Base-by-base conservation (phyloP, 129 eudicot species). In the Lonicera japonica region DNA sequence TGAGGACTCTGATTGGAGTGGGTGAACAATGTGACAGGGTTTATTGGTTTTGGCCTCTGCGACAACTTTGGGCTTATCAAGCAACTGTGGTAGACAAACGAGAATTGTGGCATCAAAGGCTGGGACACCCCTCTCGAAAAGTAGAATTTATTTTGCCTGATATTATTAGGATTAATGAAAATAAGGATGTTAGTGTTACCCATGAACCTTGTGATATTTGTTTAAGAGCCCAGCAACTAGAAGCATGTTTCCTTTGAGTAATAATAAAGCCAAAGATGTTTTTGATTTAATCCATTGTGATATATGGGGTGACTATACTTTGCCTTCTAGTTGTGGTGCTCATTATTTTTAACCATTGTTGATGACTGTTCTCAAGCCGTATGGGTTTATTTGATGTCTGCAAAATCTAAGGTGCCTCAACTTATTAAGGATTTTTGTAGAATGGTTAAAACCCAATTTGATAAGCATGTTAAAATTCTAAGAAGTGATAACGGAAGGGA, bases 371-470 rank as follows among this genome's bases (percentile, higher is more conserved):
- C 12, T 0, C n/a, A 12, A 20, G 8, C 17, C 10, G 24, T 24
- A 0, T 22, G 70, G 59, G 48, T 65, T 9, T 48, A 25, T 51
- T 48, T 65, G 41, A 15, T 65, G 14, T 51, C 47, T 23, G 5
- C 18, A 50, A 16, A 24, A 17, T 9, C n/a, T n/a, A n/a, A n/a
- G n/a, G n/a, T n/a, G n/a, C n/a, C n/a, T n/a, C n/a, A n/a, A n/a
- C n/a, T n/a, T n/a, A n/a, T n/a, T n/a, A n/a, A n/a, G n/a, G n/a
- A n/a, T n/a, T n/a, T n/a, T n/a, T n/a, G n/a, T n/a, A n/a, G n/a
- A n/a, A n/a, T n/a, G n/a, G n/a, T n/a, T n/a, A n/a, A n/a, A n/a
- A n/a, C n/a, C n/a, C n/a, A n/a, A n/a, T n/a, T n/a, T n/a, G n/a
- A n/a, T n/a, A n/a, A n/a, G n/a, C n/a, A n/a, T n/a, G n/a, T n/a